These are phyloP conservation scores for Erysiphe neolycopersici DNA, from an alignment of 2,329 filamentous ascomycete species.

Conservation along the genomic window DNA sequence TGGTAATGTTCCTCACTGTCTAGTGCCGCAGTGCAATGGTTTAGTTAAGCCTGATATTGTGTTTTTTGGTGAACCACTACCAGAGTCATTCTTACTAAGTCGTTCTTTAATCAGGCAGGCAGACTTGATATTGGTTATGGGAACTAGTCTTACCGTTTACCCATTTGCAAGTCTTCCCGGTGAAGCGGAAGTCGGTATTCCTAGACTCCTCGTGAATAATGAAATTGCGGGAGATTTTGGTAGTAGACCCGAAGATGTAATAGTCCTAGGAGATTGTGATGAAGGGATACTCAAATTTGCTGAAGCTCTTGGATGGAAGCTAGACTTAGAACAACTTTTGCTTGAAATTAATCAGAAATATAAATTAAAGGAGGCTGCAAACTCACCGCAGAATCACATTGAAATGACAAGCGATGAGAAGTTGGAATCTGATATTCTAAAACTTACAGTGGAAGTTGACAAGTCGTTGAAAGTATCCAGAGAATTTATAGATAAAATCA, in stretches of 20 bases:
- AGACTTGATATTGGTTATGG: conserved; percentile 63
- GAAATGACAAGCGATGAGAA: conserved; percentile 21
- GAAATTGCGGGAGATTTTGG: conserved; percentile 63
- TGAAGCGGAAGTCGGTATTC: conserved; percentile 31
- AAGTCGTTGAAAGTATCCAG: conserved; percentile 11
- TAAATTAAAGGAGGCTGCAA: conserved; percentile 18
- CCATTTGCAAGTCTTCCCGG: conserved; percentile 66
- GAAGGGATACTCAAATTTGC: conserved; percentile 54
- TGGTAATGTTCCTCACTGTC: conserved; percentile 45
- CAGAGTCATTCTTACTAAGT: conserved; percentile 34
- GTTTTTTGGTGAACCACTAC: conserved; percentile 57
- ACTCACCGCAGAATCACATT: conserved; percentile 2
- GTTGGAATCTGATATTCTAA: conserved; percentile 15
- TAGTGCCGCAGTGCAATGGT: conserved; percentile 34
- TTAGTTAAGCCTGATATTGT: conserved; percentile 60
- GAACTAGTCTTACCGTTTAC: conserved; percentile 51
- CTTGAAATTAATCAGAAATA: conserved; percentile 31
- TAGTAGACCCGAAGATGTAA: conserved; percentile 53
- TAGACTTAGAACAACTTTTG: conserved; percentile 62
- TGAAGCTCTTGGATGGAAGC: conserved; percentile 54
- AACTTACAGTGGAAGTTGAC: conserved; percentile 15
- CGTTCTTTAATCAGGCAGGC: conserved; percentile 28
- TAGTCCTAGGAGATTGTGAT: conserved; percentile 65
- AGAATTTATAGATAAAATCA: conserved; percentile 10
- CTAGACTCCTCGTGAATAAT: conserved; percentile 67